These are phyloP conservation scores for Ciborinia camelliae DNA, from an alignment of 2,329 filamentous ascomycete genomes.

Conservation along the genomic window DNA sequence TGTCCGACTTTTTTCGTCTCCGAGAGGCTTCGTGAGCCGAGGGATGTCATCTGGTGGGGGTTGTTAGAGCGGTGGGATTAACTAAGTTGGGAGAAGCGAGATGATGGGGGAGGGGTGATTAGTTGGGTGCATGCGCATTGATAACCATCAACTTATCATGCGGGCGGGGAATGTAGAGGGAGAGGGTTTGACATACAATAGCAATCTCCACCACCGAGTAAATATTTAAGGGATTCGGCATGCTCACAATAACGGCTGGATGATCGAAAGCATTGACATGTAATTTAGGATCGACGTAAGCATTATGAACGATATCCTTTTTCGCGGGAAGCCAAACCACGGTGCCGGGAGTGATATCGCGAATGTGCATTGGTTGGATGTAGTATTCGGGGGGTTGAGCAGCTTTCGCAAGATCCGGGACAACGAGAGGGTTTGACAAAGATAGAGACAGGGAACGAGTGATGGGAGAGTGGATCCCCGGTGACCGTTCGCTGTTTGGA, in stretches of 20 bases:
- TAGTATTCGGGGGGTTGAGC: not conserved
- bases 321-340: constrained; percentile 13
- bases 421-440: not conserved
- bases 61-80: not conserved
- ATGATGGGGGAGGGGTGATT: not conserved
- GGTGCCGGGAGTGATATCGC: not conserved
- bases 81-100: no score
- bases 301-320: not conserved
- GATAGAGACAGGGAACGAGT: not conserved
- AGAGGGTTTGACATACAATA: not conserved
- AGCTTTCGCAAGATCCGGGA: not conserved
- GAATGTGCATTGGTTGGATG: not conserved
- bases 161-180: not conserved
- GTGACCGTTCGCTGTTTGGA: not conserved
- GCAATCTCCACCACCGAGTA: constrained; percentile 4
- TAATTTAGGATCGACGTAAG: constrained; percentile 1
- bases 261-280: constrained; percentile 18
- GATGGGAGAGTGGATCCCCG: not conserved
- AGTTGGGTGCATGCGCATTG: no score
- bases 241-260: constrained; percentile 7
- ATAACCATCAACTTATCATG: not conserved
- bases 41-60: constrained; percentile 7
- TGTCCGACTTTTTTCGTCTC: constrained; percentile 2
- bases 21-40: constrained; percentile 7
- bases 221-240: not conserved